Evolutionary conservation across 1,284 basidiomycete species (phyloP), one percentile per base, ranked within the genome.

Genomic region (Taiwanofungus camphoratus): DNA sequence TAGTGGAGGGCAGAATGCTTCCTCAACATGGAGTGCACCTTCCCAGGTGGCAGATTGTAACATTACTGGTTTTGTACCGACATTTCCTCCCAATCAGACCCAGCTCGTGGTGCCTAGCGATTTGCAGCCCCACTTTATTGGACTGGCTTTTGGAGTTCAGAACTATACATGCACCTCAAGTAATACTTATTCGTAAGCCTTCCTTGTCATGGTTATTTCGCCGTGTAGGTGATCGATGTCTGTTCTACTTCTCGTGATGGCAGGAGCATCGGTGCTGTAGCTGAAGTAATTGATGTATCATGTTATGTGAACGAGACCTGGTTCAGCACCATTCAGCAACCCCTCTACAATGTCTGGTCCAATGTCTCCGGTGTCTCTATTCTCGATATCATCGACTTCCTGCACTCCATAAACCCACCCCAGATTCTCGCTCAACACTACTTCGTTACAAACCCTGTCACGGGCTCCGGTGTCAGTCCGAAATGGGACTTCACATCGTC

Each of bases 401-500:
- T 71, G 30, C 51, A 57, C 44, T 30, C 51, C 19, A 5, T 53
- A 21, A 47, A 46, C 48, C 60, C 50, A 46, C 54, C 59, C 48
- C 29, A 56, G 56, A 42, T 59, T 21, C 70, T 79, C 44, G 77
- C 77, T 3, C 66, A 74, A 48, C 79, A 82, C 58, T 79, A 75
- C 64, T 82, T 77, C 56, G 60, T 75, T 18, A 39, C 63, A 11
- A 73, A 72, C 52, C 69, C 72, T 5, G 48, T 59, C 34, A 64
- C 68, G 1, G 71, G 68, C 15, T 45, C 57, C n/a, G 70, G 72
- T n/a, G 42, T 74, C 34, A 67, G 61, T 44, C 76, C 78, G 7
- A 71, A 73, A 49, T 81, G 77, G 71, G 77, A 82, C 62, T 77
- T 77, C 60, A 69, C 69, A n/a, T 63, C 64, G 8, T 62, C 63